Percentiles rank a stretch among this genome's conserved stretches.
Conservation (phyloP, 805 yeast genomes). For the Nakazawaea molendinolei region DNA sequence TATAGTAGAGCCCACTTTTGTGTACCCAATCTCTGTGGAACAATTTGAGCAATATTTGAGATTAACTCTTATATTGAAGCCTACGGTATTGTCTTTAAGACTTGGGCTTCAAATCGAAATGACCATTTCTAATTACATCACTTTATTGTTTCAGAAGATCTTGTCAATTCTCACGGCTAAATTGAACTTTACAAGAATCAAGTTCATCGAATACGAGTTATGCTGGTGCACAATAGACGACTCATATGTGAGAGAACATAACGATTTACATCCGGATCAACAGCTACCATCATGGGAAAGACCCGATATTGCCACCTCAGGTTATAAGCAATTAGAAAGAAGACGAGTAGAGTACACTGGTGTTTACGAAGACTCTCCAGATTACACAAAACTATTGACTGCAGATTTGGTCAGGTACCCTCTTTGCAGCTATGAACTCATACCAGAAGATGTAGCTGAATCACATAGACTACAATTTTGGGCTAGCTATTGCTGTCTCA, state of each 20-base stretch:
- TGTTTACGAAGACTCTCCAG: background rate
- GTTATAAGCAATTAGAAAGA: constrained; percentile 2
- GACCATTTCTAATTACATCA: background rate
- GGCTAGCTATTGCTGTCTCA: background rate
- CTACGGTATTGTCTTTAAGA: constrained; percentile 1
- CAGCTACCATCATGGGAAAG: constrained; percentile 4
- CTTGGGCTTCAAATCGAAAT: constrained; percentile 9
- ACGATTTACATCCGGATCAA: background rate
- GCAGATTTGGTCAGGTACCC: background rate
- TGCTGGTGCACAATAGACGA: constrained; percentile 10
- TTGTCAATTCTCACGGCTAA: background rate
- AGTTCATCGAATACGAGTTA: constrained; percentile 1
- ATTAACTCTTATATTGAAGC: background rate
- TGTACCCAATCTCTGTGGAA: constrained; percentile 3
- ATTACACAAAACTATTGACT: background rate
- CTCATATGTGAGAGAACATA: constrained; percentile 6
- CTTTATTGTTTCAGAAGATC: background rate
- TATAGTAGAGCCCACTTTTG: constrained; percentile 6
- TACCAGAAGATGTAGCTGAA: background rate
- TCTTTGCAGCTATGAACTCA: background rate
- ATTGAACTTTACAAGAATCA: constrained; percentile 2
- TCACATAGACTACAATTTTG: constrained; percentile 5
- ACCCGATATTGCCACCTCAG: constrained; percentile 1
- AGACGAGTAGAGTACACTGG: background rate
- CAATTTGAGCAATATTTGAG: constrained; percentile 3